A percentile compares a stretch with the other conserved stretches of the same genome.
These are phyloP conservation scores for Amanita muscaria DNA, from an alignment of 768 basidiomycete genomes.

Conservation along the genomic window DNA sequence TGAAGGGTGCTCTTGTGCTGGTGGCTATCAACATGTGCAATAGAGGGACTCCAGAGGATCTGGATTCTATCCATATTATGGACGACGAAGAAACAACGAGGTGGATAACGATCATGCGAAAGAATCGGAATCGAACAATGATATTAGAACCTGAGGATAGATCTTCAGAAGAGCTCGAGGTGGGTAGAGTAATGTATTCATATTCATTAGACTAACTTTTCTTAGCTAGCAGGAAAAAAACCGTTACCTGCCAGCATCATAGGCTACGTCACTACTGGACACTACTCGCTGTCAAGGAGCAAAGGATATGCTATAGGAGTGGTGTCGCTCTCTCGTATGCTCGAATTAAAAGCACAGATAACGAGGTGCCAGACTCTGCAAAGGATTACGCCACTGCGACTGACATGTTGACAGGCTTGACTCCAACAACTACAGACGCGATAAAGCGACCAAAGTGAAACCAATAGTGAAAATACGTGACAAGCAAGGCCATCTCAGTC, in stretches of 20 bases:
- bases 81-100: conserved; percentile 41
- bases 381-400: neutral
- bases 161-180: conserved; percentile 22
- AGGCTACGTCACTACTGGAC: conserved; percentile 81
- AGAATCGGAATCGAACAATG: conserved; percentile 2
- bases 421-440: conserved; percentile 14
- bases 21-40: conserved; percentile 54
- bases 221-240: conserved; percentile 36
- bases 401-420: conserved; percentile 18
- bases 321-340: conserved; percentile 44
- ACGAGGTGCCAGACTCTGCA: conserved; percentile 19
- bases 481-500: conserved; percentile 43
- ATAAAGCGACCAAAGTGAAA: conserved; percentile 15
- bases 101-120: conserved; percentile 33
- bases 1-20: conserved; percentile 55
- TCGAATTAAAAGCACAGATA: conserved; percentile 45
- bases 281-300: conserved; percentile 72
- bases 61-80: conserved; percentile 64
- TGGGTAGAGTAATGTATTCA: conserved; percentile 2
- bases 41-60: conserved; percentile 66
- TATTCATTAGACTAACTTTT: conserved; percentile 4
- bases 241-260: conserved; percentile 43
- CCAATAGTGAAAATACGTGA: conserved; percentile 60
- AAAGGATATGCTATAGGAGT: conserved; percentile 72
- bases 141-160: conserved; percentile 16